Percentiles rank a stretch among this genome's conserved stretches.
phyloP scores from a whole-genome alignment of 2,329 filamentous ascomycete genomes.

The Talaromyces piceae region DNA sequence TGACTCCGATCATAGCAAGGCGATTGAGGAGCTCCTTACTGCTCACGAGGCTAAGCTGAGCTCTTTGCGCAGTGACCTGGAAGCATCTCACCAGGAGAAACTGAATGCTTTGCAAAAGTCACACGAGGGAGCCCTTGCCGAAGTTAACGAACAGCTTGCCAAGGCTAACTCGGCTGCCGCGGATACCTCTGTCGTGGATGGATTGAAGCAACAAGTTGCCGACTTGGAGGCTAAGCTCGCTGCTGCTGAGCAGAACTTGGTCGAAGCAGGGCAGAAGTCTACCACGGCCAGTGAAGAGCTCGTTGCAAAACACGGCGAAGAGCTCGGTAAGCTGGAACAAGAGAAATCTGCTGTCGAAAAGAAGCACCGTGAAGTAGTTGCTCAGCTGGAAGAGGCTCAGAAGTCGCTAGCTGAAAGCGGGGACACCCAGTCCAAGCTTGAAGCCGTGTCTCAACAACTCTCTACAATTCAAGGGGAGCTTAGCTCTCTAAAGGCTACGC shows the following conservation, averaged over 20 bases:
- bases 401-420: constrained; percentile 75
- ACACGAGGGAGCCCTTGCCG: constrained; percentile 28
- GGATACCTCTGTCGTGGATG: constrained; percentile 31
- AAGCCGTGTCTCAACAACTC: constrained; percentile 52
- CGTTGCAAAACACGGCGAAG: constrained; percentile 36
- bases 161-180: constrained; percentile 28
- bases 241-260: constrained; percentile 42
- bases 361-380: constrained; percentile 25
- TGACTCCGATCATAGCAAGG: constrained; percentile 32
- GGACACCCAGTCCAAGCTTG: constrained; percentile 58
- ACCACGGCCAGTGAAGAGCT: constrained; percentile 37
- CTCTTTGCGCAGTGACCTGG: constrained; percentile 28
- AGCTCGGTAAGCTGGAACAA: constrained; percentile 37
- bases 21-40: constrained; percentile 34
- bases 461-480: constrained; percentile 28
- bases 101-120: constrained; percentile 28
- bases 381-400: constrained; percentile 73
- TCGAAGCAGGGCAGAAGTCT: constrained; percentile 34
- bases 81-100: constrained; percentile 28
- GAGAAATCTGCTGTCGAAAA: constrained; percentile 42
- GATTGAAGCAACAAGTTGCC: constrained; percentile 33
- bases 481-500: constrained; percentile 22
- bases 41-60: constrained; percentile 34
- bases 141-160: constrained; percentile 27
- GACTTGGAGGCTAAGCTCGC: constrained; percentile 59